phyloP scores from a whole-genome alignment of 2,329 filamentous ascomycete species.

The Talaromyces sp. region DNA sequence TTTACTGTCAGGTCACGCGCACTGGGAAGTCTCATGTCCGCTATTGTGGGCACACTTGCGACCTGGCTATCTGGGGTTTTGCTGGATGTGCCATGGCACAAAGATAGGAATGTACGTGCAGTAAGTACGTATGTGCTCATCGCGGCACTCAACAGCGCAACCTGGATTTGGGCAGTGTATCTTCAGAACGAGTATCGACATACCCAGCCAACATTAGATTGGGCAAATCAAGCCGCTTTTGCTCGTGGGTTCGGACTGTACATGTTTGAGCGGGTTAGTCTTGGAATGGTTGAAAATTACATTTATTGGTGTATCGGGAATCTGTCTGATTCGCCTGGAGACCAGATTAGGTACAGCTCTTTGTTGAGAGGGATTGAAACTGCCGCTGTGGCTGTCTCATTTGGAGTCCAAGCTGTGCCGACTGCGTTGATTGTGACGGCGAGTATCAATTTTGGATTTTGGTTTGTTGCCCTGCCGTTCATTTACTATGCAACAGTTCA shows the following conservation, averaged over 20 bases:
- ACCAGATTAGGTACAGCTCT: slow-evolving; percentile 47
- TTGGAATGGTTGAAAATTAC: slow-evolving; percentile 46
- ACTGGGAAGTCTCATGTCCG: slow-evolving; percentile 44
- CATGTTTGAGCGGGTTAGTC: slow-evolving; percentile 42
- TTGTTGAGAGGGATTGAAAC: slow-evolving; percentile 44
- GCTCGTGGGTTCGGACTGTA: slow-evolving; percentile 46
- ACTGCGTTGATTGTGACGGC: slow-evolving; percentile 45
- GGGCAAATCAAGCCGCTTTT: slow-evolving; percentile 40
- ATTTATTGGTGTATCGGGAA: slow-evolving; percentile 50
- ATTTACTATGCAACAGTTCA: slow-evolving; percentile 45
- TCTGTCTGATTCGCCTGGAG: slow-evolving; percentile 44
- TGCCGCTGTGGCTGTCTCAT: slow-evolving; percentile 42
- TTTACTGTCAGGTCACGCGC: slow-evolving; percentile 51
- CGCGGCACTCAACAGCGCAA: slow-evolving; percentile 42
- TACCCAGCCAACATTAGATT: slow-evolving; percentile 45
- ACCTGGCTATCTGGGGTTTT: slow-evolving; percentile 28
- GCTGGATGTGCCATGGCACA: slow-evolving; percentile 41
- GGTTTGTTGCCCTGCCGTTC: slow-evolving; percentile 44
- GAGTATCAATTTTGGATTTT: slow-evolving; percentile 44
- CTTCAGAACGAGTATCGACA: slow-evolving; percentile 48
- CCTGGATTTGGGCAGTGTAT: slow-evolving; percentile 49
- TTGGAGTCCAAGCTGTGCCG: slow-evolving; percentile 46
- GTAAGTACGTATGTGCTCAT: slow-evolving; percentile 42
- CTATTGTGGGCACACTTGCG: slow-evolving; percentile 47
- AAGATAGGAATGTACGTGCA: slow-evolving; percentile 41